Base-by-base conservation (phyloP, 2,329 filamentous ascomycete genomes). In the Tolypocladium ophioglossoides region DNA sequence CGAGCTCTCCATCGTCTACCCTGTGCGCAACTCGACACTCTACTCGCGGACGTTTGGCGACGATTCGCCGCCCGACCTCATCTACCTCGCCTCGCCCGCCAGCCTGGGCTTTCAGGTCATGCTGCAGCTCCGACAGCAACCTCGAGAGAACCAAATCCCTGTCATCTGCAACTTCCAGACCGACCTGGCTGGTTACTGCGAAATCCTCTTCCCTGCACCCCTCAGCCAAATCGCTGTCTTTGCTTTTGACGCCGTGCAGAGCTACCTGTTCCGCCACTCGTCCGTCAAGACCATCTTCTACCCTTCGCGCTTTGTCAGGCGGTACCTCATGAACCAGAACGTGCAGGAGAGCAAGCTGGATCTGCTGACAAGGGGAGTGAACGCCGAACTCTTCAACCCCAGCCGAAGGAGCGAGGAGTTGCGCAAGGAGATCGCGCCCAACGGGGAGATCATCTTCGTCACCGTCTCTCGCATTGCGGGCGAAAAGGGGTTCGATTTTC, bases 101-200 rank as follows among this genome's bases (percentile, higher is more conserved):
- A 85, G 82, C 6, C 71, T 87, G 3, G 85, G 85, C 4, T 88
- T 88, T 61, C 85, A 88, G 58, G 79, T 87, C 53, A 76, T 88
- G 68, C 72, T 87, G n/a, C 84, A 87, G 64, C 70, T 86, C 51
- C 77, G 82, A 47, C 83, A 86, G 59, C 75, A 86, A 53, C 71
- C 74, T 16, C 66, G 66, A 24, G 71, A 78, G 35, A 72, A 73
- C 10, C 81, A 82, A 44, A 77, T 83, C 1, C 79, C 79, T 2
- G 72, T 86, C 2, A 73, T 87, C 46, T 78, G 84, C 64, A 89
- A 87, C 66, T 88, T 87, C 59, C 85, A 88, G 66, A 89, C 85
- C 1, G 85, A 88, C 63, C 71, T 89, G 11, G 80, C 83, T 0
- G 83, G 83, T 2, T 89, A 88, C 65, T 84, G 82, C 62, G 76